Evolutionary conservation across 345 rosid genomes (phyloP), one percentile per base, ranked within the genome.

Genomic region (Turritis glabra): DNA sequence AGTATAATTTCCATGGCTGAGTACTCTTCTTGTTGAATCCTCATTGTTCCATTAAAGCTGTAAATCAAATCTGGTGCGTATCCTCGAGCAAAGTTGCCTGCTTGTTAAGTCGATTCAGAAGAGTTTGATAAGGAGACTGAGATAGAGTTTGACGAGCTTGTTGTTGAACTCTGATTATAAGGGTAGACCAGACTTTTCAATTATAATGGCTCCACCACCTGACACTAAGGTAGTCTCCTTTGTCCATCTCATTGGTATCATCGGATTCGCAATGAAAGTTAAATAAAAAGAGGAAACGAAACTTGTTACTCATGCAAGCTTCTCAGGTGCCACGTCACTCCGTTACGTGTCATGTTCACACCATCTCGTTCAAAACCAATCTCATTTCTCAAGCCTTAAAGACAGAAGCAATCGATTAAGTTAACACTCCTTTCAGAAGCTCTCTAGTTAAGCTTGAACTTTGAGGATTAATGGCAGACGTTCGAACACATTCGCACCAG

Each of bases 261-360:
- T 68, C 79, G 79, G 69, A 59, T 59, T 68, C 38, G 48, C 63
- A 15, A 13, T n/a, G 40, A 52, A 40, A 69, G 60, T 69, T 52
- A 5, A 35, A 25, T 6, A n/a, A 52, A 52, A 43, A 7, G 12
- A 26, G 14, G 46, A 50, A 69, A 29, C 22, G 90, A 80, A 80
- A 86, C 88, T 77, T 86, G 92, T 87, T 80, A 69, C 71, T 38
- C 92, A 84, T 86, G 96, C 96, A 89, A 78, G 79, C 74, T 83
- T 77, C 74, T 76, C 61, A 63, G 76, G 65, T 85, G 59, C 80
- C 90, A 84, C 84, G 77, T 86, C 84, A 79, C 47, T 67, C 17
- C 11, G 0, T 57, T 71, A 74, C 80, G 86, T 80, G 90, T 83
- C 87, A 33, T 48, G 48, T 6, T 37, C 21, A 25, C 2, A 32